Evolutionary conservation across 2,329 filamentous ascomycete genomes (phyloP).

Genomic region (Sclerotiophoma versabilis): DNA sequence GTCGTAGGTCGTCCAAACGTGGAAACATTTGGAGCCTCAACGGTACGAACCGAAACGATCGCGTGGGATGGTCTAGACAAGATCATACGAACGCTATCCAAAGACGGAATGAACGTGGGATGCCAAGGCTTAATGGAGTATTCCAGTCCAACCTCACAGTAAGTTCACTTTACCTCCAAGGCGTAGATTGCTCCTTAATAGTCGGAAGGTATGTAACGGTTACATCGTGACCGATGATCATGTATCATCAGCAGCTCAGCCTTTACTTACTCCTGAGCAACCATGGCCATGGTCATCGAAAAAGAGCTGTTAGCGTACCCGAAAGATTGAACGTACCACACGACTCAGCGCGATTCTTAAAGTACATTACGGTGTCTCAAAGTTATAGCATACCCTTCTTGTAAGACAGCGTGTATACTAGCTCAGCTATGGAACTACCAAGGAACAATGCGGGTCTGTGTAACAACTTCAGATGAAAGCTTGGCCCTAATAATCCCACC

Average conservation of each 20-base stretch:
- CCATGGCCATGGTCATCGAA: background rate
- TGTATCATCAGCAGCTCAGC: background rate
- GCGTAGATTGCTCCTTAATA: background rate
- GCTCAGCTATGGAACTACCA: background rate
- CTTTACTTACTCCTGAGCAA: background rate
- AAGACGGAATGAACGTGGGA: background rate
- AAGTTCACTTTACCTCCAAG: background rate
- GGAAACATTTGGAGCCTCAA: slow-evolving; percentile 4
- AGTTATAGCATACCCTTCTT: background rate
- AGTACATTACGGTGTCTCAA: background rate
- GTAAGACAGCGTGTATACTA: background rate
- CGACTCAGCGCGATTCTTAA: background rate
- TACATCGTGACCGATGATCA: background rate
- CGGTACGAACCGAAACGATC: slow-evolving; percentile 4
- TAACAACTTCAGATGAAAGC: background rate
- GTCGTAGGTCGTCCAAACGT: background rate
- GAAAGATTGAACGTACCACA: background rate
- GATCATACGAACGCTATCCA: slow-evolving; percentile 1
- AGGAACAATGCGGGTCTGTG: background rate
- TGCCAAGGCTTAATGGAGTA: slow-evolving; percentile 1
- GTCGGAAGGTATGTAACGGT: background rate
- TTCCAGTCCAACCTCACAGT: slow-evolving; percentile 2
- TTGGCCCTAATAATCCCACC: background rate
- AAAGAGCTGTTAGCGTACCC: background rate
- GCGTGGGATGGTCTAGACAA: slow-evolving; percentile 2